Percentiles rank a stretch among this genome's conserved stretches.
Evolutionary conservation across 2,329 filamentous ascomycete genomes (phyloP).

Genomic region (Epicoccum nigrum): DNA sequence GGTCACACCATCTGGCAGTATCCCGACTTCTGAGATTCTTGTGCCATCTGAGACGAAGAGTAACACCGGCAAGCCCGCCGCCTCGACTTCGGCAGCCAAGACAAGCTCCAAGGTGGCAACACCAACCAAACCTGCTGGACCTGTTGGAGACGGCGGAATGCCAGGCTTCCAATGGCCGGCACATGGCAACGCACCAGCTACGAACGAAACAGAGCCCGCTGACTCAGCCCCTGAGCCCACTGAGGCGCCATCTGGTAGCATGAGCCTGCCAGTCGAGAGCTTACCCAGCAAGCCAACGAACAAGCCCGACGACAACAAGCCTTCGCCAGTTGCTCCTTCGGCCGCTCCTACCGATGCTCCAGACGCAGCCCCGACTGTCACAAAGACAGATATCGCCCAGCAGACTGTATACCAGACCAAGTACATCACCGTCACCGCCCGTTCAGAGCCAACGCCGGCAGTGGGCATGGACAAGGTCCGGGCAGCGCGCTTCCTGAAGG

Average conservation of each 20-base stretch:
- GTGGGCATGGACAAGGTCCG: constrained; percentile 15
- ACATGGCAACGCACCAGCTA: not conserved
- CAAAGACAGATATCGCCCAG: constrained; percentile 6
- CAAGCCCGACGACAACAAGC: constrained; percentile 3
- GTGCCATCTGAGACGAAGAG: constrained; percentile 6
- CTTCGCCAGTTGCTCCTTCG: not conserved
- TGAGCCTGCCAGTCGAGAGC: constrained; percentile 3
- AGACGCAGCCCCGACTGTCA: constrained; percentile 9
- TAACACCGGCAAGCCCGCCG: not conserved
- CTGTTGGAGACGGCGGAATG: constrained; percentile 21
- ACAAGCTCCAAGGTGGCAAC: constrained; percentile 11
- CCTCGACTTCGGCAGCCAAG: constrained; percentile 10
- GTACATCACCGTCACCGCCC: constrained; percentile 21
- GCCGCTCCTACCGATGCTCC: constrained; percentile 1
- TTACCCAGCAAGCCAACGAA: not conserved
- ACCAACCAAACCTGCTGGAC: constrained; percentile 10
- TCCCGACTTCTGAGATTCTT: constrained; percentile 7
- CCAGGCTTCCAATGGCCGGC: constrained; percentile 32
- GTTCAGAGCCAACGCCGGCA: constrained; percentile 16
- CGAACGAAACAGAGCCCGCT: constrained; percentile 13
- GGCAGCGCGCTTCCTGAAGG: constrained; percentile 23
- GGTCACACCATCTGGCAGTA: not conserved
- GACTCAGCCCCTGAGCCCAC: constrained; percentile 3
- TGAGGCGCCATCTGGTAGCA: constrained; percentile 5
- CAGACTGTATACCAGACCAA: constrained; percentile 25